Evolutionary conservation across 2,329 filamentous ascomycete genomes (phyloP).

Genomic region (Aspergillus calidoustus): DNA sequence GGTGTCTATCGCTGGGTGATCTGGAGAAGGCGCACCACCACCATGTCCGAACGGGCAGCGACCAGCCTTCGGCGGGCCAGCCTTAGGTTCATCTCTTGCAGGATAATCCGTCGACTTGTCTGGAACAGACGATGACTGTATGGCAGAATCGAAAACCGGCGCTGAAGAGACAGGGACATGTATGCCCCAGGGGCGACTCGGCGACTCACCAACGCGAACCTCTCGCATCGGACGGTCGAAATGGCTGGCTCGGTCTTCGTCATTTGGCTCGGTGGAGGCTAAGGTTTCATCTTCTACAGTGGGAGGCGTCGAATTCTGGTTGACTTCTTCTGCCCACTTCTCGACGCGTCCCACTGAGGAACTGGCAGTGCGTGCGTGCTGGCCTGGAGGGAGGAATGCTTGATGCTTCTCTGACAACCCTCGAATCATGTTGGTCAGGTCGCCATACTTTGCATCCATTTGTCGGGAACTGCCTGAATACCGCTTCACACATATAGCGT

Average conservation of each 20-base stretch:
- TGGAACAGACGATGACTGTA: conserved; percentile 30
- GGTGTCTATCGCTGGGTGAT: conserved; percentile 20
- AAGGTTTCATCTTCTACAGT: conserved; percentile 47
- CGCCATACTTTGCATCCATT: conserved; percentile 92
- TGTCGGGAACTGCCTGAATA: conserved; percentile 88
- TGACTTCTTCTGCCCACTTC: conserved; percentile 82
- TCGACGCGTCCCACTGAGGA: conserved; percentile 74
- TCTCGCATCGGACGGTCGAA: conserved; percentile 88
- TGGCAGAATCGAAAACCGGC: conserved; percentile 31
- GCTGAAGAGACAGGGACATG: conserved; percentile 66
- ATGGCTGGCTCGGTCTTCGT: conserved; percentile 68
- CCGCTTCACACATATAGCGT: conserved; percentile 87
- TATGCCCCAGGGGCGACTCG: conserved; percentile 92
- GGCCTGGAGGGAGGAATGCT: conserved; percentile 71
- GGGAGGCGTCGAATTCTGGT: conserved; percentile 54
- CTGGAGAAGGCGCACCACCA: conserved; percentile 21
- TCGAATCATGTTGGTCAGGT: conserved; percentile 91
- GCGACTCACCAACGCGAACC: conserved; percentile 89
- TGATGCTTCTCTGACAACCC: conserved; percentile 86
- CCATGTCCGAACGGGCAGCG: conserved; percentile 43
- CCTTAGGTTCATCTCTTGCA: conserved; percentile 10
- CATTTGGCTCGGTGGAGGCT: conserved; percentile 37
- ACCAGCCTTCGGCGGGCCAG: conserved; percentile 28
- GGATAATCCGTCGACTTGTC: conserved; percentile 24
- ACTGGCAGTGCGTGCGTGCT: conserved; percentile 36